Evolutionary conservation across 768 basidiomycete genomes (phyloP), one percentile per base, ranked within the genome.

Genomic region (Lentinula detonsa): DNA sequence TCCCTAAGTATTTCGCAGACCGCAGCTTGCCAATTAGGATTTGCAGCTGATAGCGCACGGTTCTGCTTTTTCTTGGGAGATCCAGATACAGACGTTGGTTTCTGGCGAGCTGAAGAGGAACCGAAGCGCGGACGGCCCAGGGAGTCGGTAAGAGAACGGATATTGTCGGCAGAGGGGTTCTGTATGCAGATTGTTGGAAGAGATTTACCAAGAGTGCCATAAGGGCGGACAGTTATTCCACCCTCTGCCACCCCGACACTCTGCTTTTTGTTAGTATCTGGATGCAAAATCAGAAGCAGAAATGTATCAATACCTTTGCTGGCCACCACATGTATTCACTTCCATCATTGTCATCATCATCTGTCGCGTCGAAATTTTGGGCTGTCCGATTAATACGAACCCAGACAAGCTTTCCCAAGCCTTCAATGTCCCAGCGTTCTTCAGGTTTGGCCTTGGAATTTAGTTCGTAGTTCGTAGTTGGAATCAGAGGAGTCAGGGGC

Each of bases 251-350:
- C 72, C 39, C 21, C 43, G 13, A 9, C 31, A 56, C 57, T 50
- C 59, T 48, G 34, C 43, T 33, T 51, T 9, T 53, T 34, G 31
- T 11, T 43, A 33, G 49, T 28, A 37, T 54, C 48, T 55, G 46
- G 62, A 62, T 58, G 60, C 62, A 13, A 48, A 28, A 28, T 2
- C 40, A 60, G 62, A 46, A 51, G 59, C 23, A 50, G 28, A 45
- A 39, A 15, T 43, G 11, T 42, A 23, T 9, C 71, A 75, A 64
- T 66, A 89, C 89, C 76, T 80, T 79, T 33, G 78, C 86, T 21
- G 89, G 89, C 89, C 89, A 91, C 89, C 89, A 91, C 42, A 84
- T 70, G 60, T 69, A 64, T 34, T 72, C 71, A 11, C 62, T 70
- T 2, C 46, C 46, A 23, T n/a, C 46, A 6, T 43, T n/a, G 16